phyloP scores from a whole-genome alignment of 139 green algal species.

The Zygnema circumcarinatum region DNA sequence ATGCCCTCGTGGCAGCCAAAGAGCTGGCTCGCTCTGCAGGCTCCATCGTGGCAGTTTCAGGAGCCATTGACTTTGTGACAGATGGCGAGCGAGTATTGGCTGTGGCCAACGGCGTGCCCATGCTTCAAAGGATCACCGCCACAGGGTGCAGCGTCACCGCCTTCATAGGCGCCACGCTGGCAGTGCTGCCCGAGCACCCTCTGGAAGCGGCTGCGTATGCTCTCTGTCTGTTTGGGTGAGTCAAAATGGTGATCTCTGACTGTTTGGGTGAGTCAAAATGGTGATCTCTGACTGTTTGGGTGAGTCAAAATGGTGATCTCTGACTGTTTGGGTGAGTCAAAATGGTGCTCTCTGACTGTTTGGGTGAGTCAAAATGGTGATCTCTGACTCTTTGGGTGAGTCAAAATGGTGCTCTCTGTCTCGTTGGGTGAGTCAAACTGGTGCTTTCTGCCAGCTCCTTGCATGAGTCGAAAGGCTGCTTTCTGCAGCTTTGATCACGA shows the following conservation, averaged over 20 bases:
- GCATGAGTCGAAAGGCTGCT: not conserved
- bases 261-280: too few relatives aligned
- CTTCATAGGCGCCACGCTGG: constrained; percentile 34
- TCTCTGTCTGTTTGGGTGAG: constrained; percentile 39
- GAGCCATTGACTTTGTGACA: constrained; percentile 45
- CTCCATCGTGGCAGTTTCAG: constrained; percentile 44
- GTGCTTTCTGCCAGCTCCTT: not conserved
- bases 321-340: too few relatives aligned
- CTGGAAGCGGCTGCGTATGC: constrained; percentile 35
- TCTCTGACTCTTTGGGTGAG: too few relatives aligned
- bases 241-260: too few relatives aligned
- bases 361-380: too few relatives aligned
- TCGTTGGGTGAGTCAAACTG: too few relatives aligned
- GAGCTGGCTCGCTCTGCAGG: not conserved
- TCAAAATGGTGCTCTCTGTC: too few relatives aligned
- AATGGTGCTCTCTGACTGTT: too few relatives aligned
- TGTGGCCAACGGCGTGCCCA: constrained; percentile 33
- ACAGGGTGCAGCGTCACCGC: constrained; percentile 48
- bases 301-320: too few relatives aligned
- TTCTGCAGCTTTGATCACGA: not conserved
- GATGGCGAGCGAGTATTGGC: constrained; percentile 30
- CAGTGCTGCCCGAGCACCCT: constrained; percentile 14
- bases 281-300: too few relatives aligned
- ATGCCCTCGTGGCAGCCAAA: constrained; percentile 46
- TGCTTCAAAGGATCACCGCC: constrained; percentile 46